Evolutionary conservation across 2,329 filamentous ascomycete species (phyloP), one percentile per base, ranked within the genome.

Genomic region (Dryadomyces quercus-mongolicae): DNA sequence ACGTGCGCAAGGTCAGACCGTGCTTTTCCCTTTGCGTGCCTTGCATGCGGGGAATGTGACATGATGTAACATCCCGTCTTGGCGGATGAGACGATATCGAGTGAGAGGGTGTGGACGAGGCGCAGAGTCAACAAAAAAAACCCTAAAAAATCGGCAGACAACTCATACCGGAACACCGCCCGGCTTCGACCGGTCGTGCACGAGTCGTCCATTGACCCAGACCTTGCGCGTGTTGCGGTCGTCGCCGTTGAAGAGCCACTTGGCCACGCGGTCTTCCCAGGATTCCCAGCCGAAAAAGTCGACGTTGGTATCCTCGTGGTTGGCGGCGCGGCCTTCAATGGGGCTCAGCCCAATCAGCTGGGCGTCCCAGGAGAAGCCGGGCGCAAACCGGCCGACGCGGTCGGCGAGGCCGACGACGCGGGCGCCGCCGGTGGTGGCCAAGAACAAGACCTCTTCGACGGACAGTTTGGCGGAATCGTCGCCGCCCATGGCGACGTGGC

Each of bases 201-300:
- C 93, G 67, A 94, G 68, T 59, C 82, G 72, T 2, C 93, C 93
- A 65, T 77, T 82, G 1, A 97, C 90, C 92, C 92, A 98, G 5
- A 98, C 93, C 61, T 77, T 82, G 62, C 77, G 77, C 2, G 90
- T 92, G 67, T 97, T 97, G 61, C 92, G 76, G 70, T 97, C 93
- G 72, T 97, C 91, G 0, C 93, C 93, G 60, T 81, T 86, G 70
- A 87, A 98, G 57, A 97, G 74, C 93, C 93, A 98, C 74, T 98
- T 98, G 52, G 88, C 87, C 12, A 97, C 71, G 63, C 75, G 81
- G 63, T 97, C 88, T 43, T 85, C 81, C 88, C 87, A 94, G n/a
- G 65, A 80, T 76, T 97, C 92, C 80, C 85, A 89, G 1, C 90
- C 91, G 72, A 96, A 98, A 0, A 96, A 68, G 68, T 96, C 90